These are phyloP conservation scores for Knufia fluminis DNA, from an alignment of 2,329 filamentous ascomycete species.

Conservation along the genomic window DNA sequence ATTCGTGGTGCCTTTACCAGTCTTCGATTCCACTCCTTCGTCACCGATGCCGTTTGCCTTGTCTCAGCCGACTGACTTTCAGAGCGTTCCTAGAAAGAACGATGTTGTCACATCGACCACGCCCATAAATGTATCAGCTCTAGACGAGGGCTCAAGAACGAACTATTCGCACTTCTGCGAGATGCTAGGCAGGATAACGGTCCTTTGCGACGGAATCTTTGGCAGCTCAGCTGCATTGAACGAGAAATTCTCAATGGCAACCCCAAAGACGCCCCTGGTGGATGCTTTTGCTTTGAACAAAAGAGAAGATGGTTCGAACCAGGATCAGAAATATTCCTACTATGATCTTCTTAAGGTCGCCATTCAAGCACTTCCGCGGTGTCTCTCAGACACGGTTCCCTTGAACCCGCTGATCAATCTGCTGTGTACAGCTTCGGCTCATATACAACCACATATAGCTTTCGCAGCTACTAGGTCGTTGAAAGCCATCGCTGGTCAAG, in stretches of 20 bases:
- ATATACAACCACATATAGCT: constrained; percentile 87
- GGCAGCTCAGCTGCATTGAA: constrained; percentile 91
- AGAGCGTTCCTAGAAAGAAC: constrained; percentile 33
- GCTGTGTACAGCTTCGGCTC: constrained; percentile 90
- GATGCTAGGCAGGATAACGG: constrained; percentile 88
- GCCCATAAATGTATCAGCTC: constrained; percentile 49
- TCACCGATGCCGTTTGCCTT: constrained; percentile 31
- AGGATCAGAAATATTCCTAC: constrained; percentile 85
- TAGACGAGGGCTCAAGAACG: constrained; percentile 70
- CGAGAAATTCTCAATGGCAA: constrained; percentile 66
- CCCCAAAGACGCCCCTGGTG: constrained; percentile 87
- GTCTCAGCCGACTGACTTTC: constrained; percentile 12
- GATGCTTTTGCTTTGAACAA: constrained; percentile 88
- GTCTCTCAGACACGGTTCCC: constrained; percentile 78
- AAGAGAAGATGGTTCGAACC: constrained; percentile 65
- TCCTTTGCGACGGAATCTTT: constrained; percentile 94
- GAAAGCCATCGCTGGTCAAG: constrained; percentile 89
- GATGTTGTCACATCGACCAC: constrained; percentile 6
- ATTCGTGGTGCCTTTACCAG: constrained; percentile 36
- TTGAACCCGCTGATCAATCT: constrained; percentile 92
- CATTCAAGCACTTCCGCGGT: constrained; percentile 90
- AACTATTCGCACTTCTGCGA: constrained; percentile 90
- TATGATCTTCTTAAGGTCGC: constrained; percentile 94
- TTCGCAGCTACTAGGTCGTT: constrained; percentile 83
- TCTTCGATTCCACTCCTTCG: constrained; percentile 29